Evolutionary conservation across 345 rosid genomes (phyloP), one percentile per base, ranked within the genome.

Genomic region (Pistacia integerrima): DNA sequence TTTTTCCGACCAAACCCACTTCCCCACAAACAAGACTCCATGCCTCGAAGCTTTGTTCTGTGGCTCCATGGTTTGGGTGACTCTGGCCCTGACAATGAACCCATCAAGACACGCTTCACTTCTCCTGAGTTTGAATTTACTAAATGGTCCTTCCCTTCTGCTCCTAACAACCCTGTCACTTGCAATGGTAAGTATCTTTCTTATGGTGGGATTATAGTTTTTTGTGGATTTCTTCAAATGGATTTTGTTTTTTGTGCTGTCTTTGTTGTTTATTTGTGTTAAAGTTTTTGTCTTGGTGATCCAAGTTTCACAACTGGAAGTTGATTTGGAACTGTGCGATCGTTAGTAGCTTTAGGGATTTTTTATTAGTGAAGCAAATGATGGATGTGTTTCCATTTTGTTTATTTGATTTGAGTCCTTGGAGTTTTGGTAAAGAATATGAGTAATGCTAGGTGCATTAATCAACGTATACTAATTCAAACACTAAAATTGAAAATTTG

Each of bases 61-160:
- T 92, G 98, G 98, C 97, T 94, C 74, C 97, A 92, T 72, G 97
- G 93, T 7, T 46, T 92, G 33, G 98, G 97, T 11, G 94, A 92
- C 75, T 91, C 97, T 0, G 97, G 98, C 75, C 98, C 97, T 38
- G 94, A 93, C 5, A 94, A 94, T 79, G 94, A 91, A 83, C 94
- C 92, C 76, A 89, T 92, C 87, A 91, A 82, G 79, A 80, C 91
- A 33, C 51, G 84, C 82, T 91, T 92, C 87, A 84, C 87, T 41
- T 88, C 93, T 20, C 82, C 88, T 0, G 85, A 87, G 85, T 91
- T 92, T 70, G 75, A 77, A 18, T 68, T 71, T 80, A 83, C 97
- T 82, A 88, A 83, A 69, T 94, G 97, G 94, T 88, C 88, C 64
- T 94, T 92, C 84, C 98, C 97, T 76, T 87, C 93, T 70, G 97